Base-by-base conservation (phyloP, 169 alveolate species). In the Besnoitia besnoiti region DNA sequence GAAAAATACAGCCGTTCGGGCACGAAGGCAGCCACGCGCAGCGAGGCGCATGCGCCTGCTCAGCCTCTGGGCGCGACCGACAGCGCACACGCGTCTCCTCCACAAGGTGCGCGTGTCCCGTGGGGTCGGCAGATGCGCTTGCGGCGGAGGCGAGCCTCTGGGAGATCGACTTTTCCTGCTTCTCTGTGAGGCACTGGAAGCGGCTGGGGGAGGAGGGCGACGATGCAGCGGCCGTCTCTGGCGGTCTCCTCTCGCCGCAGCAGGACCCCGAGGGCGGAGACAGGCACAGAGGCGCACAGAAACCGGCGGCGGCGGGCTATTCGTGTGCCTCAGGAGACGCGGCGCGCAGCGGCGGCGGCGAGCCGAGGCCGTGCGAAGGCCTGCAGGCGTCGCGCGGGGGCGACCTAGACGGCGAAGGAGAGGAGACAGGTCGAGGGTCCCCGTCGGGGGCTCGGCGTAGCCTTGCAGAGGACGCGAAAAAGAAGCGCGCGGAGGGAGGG, bases 101-200 rank as follows among this genome's bases (percentile, higher is more conserved):
- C 3, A 19, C 24, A 19, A n/a, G 12, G 33, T 19, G n/a, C 67
- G n/a, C 30, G 30, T 55, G 33, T 55, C 67, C n/a, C n/a, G n/a
- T n/a, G n/a, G n/a, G n/a, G n/a, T n/a, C n/a, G n/a, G n/a, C 67
- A 24, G 67, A 16, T 51, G 67, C 67, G 67, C n/a, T 16, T 51
- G 67, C 24, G n/a, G n/a, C 67, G 14, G 39, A n/a, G 82, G 24
- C 19, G 27, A 5, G 82, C 1, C 24, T 19, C 14, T 73, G 82
- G 82, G 82, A 73, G 82, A 35, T 73, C 27, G 82, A 73, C n/a
- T 19, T 73, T 39, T 16, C 47, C 44, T 73, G 82, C 46, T 37
- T 73, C 82, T 73, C 82, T 73, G 44, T 73, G 24, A 39, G n/a
- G 82, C 82, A 73, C 46, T 73, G 82, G 82, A 73, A 73, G n/a